Evolutionary conservation across 805 yeast species (phyloP), one percentile per base, ranked within the genome.

Genomic region (Cyberlindnera suaveolens): DNA sequence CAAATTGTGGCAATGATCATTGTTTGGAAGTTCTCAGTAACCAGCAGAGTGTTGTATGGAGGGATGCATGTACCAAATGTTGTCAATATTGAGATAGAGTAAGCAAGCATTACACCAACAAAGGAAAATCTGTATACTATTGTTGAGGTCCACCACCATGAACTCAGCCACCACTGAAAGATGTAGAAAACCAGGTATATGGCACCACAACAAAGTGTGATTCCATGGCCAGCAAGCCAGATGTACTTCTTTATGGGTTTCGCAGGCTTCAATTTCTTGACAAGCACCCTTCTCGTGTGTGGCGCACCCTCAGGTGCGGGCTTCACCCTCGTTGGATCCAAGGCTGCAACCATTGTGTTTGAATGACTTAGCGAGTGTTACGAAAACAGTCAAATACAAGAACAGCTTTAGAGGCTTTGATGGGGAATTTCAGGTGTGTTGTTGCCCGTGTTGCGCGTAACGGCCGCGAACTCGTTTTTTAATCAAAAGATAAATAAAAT

Each of bases 1-100:
- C 91, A 85, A 16, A 78, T 63, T 3, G 59, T 23, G 1, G 80
- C 75, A 43, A 84, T 62, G 3, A 75, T 48, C 42, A 80, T 64
- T 56, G 75, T 77, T 62, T 87, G 96, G 68, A 84, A 84, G 59
- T 85, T 85, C 51, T 78, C 87, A 19, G 87, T 77, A 9, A 89
- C 80, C 42, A 86, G 57, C 58, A 89, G 66, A 5, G 80, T 77
- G 43, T 74, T 73, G 57, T 78, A 71, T 5, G 80, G 71, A 6
- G 95, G 95, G 41, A 73, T 68, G 26, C 69, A 65, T 16, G 77
- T 66, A 19, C 80, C 80, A 65, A 80, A 81, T 50, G 77, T 78
- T 38, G 82, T 81, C 29, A 72, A 54, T 41, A 78, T 66, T 1
- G 86, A 72, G 35, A 80, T 65, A 1, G 71, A 47, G 52, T 78